Conservation (phyloP, 768 basidiomycete genomes). For the Psilocybe cubensis region DNA sequence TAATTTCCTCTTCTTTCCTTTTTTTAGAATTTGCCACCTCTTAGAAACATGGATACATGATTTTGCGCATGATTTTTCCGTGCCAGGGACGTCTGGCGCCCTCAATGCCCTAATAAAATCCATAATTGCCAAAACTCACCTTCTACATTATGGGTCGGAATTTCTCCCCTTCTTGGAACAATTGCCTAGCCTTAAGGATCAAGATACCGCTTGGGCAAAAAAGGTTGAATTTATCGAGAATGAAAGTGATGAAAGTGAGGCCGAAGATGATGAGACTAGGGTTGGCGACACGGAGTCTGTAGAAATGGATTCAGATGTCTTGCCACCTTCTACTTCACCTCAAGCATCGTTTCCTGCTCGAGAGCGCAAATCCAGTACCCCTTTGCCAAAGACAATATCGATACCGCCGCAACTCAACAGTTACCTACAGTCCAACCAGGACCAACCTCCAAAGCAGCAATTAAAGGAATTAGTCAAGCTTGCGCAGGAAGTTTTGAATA, state of each 20-base stretch:
- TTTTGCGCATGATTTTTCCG: slow-evolving; percentile 82
- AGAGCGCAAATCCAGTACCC: slow-evolving; percentile 74
- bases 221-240: slow-evolving; percentile 59
- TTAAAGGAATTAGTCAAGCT: slow-evolving; percentile 65
- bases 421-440: slow-evolving; percentile 31
- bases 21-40: slow-evolving; percentile 72
- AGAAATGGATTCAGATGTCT: slow-evolving; percentile 2
- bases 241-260: slow-evolving; percentile 69
- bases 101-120: slow-evolving; percentile 78
- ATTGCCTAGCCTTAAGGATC: slow-evolving; percentile 64
- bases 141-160: slow-evolving; percentile 84
- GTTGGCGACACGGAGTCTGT: slow-evolving; percentile 24
- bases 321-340: slow-evolving; percentile 7
- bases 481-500: slow-evolving; percentile 56
- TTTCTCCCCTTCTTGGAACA: slow-evolving; percentile 80
- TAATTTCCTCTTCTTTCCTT: slow-evolving; percentile 2
- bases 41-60: slow-evolving; percentile 78
- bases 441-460: slow-evolving; percentile 56
- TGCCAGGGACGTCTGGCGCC: slow-evolving; percentile 72
- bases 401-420: slow-evolving; percentile 33
- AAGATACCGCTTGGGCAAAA: slow-evolving; percentile 76
- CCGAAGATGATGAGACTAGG: slow-evolving; percentile 52
- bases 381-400: slow-evolving; percentile 52
- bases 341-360: slow-evolving; percentile 33
- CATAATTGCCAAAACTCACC: slow-evolving; percentile 77